Evolutionary conservation across 768 basidiomycete genomes (phyloP), one percentile per base, ranked within the genome.

Genomic region (Phanerochaete sordida): DNA sequence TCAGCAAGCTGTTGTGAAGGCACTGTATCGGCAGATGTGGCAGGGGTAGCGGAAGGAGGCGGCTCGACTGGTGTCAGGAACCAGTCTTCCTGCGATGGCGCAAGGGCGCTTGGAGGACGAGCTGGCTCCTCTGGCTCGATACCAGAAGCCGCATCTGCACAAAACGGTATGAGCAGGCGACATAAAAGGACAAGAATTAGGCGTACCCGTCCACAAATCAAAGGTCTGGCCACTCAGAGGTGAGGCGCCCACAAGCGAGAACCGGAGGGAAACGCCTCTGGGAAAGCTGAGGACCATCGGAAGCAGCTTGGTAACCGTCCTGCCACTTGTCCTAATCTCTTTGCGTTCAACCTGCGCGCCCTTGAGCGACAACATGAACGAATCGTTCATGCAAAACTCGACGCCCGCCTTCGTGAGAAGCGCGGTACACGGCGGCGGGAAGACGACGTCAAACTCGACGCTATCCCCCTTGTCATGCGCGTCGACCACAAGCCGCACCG

Each of bases 341-440:
- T 69, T 71, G 39, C 48, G 70, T 37, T 72, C 71, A 23, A 83
- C 59, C 27, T 58, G 61, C 26, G 73, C 73, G 1, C 82, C 82
- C 59, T 75, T 78, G 21, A 86, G 74, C 19, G 79, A 75, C n/a
- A 87, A 55, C n/a, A 69, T 68, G 26, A 87, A 64, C 43, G 71
- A 70, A 57, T 83, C 79, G 2, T 72, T 69, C 6, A 79, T 70
- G 37, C 74, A 70, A 59, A 84, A 74, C 33, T 72, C 55, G 9
- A 86, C 69, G 13, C 39, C 44, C 3, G 49, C 60, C 24, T 71
- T 64, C 9, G 68, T 54, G 46, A 79, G 72, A 61, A 73, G 69
- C 1, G 72, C 59, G 26, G 69, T 47, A 39, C 63, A 67, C 12
- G 33, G 23, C 2, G 76, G 75, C 3, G 72, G 65, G 21, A 83